Evolutionary conservation across 2,329 filamentous ascomycete genomes (phyloP).

Genomic region (Diplodia scrobiculata): DNA sequence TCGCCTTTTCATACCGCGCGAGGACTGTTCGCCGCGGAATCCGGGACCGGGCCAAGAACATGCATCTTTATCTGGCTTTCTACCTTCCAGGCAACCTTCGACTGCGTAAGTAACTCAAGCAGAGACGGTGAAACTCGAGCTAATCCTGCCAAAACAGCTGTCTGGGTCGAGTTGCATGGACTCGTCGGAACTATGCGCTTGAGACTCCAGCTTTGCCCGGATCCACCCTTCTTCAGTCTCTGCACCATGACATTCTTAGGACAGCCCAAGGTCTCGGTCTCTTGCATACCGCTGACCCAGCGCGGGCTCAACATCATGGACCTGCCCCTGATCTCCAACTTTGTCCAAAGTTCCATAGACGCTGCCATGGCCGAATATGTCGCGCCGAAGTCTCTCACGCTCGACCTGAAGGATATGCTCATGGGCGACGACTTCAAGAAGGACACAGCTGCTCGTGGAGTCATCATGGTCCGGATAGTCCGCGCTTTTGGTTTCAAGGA

Average conservation of each 20-base stretch:
- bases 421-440: constrained; percentile 79
- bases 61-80: constrained; percentile 71
- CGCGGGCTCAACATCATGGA: constrained; percentile 74
- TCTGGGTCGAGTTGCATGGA: constrained; percentile 75
- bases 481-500: constrained; percentile 70
- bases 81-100: constrained; percentile 63
- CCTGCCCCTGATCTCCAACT: constrained; percentile 71
- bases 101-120: constrained; percentile 47
- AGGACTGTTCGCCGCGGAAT: constrained; percentile 63
- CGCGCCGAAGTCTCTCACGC: constrained; percentile 71
- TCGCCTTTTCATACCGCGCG: constrained; percentile 72
- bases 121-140: neutral
- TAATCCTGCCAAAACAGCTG: constrained; percentile 43
- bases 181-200: constrained; percentile 70
- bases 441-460: constrained; percentile 65
- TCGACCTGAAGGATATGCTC: constrained; percentile 76
- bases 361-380: constrained; percentile 75
- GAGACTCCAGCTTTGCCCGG: constrained; percentile 71
- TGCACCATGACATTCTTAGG: constrained; percentile 74
- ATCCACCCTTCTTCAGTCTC: constrained; percentile 75
- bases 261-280: constrained; percentile 70
- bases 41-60: constrained; percentile 67
- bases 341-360: constrained; percentile 73
- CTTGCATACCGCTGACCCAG: constrained; percentile 69
- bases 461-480: constrained; percentile 67